phyloP scores from a whole-genome alignment of 208 protist species.

The Angomonas desouzai region DNA sequence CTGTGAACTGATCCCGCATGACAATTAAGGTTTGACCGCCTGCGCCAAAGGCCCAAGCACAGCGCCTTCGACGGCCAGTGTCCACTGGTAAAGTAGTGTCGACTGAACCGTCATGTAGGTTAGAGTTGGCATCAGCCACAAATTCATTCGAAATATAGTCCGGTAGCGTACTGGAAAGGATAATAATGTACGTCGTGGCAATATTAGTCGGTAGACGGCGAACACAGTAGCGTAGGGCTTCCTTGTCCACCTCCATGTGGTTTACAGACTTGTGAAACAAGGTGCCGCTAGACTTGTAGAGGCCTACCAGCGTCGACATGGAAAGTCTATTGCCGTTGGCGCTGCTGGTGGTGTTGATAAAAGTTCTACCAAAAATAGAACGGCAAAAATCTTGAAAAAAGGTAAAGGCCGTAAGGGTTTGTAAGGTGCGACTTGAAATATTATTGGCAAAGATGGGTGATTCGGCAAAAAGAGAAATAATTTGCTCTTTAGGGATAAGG shows the following conservation, averaged over 20 bases:
- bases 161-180: constrained; percentile 47
- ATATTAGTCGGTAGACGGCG: constrained; percentile 67
- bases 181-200: constrained; percentile 57
- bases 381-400: constrained; percentile 76
- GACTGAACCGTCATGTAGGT: constrained; percentile 11
- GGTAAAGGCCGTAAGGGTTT: constrained; percentile 60
- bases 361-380: constrained; percentile 61
- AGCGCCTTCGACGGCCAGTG: constrained; percentile 52
- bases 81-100: constrained; percentile 33
- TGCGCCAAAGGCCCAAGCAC: constrained; percentile 56
- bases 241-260: constrained; percentile 52
- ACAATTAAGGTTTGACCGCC: constrained; percentile 74
- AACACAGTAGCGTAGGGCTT: constrained; percentile 58
- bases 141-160: constrained; percentile 56
- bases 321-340: constrained; percentile 49
- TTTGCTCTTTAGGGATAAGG: constrained; percentile 65
- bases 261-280: constrained; percentile 52
- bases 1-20: constrained; percentile 81
- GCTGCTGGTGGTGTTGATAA: constrained; percentile 18
- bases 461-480: constrained; percentile 52
- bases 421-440: constrained; percentile 63
- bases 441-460: constrained; percentile 79
- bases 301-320: constrained; percentile 36
- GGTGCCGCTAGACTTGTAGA: constrained; percentile 52
- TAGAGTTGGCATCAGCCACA: constrained; percentile 31